Conservation (phyloP, 2,329 filamentous ascomycete species). For the Elsinoe ampelina region DNA sequence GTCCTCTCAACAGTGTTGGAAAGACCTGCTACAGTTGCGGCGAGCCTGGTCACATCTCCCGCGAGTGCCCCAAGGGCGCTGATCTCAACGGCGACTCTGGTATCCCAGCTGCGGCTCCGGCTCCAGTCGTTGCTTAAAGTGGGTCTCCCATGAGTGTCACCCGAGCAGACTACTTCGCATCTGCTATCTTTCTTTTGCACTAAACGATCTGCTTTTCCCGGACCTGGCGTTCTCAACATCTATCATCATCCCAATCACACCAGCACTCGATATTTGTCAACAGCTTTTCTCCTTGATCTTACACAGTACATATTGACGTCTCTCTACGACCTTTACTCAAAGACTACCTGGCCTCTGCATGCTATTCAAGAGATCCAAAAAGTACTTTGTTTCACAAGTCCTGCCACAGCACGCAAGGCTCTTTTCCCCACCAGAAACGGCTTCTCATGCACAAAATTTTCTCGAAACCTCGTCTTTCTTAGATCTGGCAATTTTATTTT, state of each 20-base stretch:
- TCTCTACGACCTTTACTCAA: neutral
- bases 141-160: neutral
- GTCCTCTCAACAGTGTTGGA: conserved; percentile 86
- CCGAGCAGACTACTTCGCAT: neutral
- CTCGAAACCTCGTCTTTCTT: neutral
- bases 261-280: neutral
- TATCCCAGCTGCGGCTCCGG: conserved; percentile 34
- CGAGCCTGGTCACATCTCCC: conserved; percentile 89
- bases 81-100: conserved; percentile 31
- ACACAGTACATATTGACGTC: conserved; percentile 10
- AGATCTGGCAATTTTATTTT: conserved; percentile 2
- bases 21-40: conserved; percentile 99
- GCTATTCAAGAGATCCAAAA: neutral
- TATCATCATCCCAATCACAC: neutral
- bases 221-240: neutral
- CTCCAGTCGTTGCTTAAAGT: conserved; percentile 25
- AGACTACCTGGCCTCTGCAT: neutral
- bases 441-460: neutral
- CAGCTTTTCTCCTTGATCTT: neutral
- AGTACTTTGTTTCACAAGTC: neutral
- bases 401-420: neutral
- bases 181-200: neutral
- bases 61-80: conserved; percentile 78
- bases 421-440: neutral
- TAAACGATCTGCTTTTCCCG: neutral